These are phyloP conservation scores for Yamadazyma triangularis DNA, from an alignment of 1,139 yeast genomes.

Conservation along the genomic window DNA sequence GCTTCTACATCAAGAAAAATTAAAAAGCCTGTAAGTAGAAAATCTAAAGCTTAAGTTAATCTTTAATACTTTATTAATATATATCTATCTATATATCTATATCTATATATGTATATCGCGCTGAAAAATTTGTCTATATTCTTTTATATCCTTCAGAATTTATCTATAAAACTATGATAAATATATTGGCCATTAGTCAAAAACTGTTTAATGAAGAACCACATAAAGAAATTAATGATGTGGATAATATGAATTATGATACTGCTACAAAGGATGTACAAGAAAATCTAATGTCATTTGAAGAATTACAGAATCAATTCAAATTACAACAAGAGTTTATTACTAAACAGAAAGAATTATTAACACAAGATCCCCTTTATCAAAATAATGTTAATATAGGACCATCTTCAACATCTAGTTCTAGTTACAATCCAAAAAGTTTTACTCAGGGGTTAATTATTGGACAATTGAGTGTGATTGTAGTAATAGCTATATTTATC, in stretches of 20 bases:
- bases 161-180: too few species aligned
- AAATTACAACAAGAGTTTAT: constrained; percentile 29
- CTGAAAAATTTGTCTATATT: too few species aligned
- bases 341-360: constrained; percentile 25
- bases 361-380: constrained; percentile 13
- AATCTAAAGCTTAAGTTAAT: constrained; percentile 2
- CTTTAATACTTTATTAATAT: too few species aligned
- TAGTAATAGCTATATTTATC: constrained; percentile 70
- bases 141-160: too few species aligned
- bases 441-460: constrained; percentile 73
- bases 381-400: constrained; percentile 1
- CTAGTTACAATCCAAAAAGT: constrained; percentile 42
- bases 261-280: neutral
- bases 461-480: constrained; percentile 81
- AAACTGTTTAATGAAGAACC: too few species aligned
- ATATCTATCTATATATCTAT: too few species aligned
- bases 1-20: constrained; percentile 8
- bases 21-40: constrained; percentile 15
- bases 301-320: constrained; percentile 27
- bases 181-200: neutral
- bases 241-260: constrained; percentile 4
- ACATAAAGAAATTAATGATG: constrained; percentile 1
- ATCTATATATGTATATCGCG: too few species aligned
- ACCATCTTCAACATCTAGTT: constrained; percentile 3
- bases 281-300: constrained; percentile 8